Evolutionary conservation across 176 grass and related monocot species (phyloP).

Genomic region (Sorghum bicolor): Sorghum_bicolor_NCBIv3 NC_012871.2:77206501-77207000

Average conservation of each 20-base stretch:
- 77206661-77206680: constrained; percentile 42
- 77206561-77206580: constrained; percentile 52
- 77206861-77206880: constrained; percentile 90
- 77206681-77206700: constrained; percentile 18
- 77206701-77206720: constrained; percentile 23
- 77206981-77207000: constrained; percentile 74
- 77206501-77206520: constrained; percentile 85
- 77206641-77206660: constrained; percentile 6
- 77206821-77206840: constrained; percentile 40
- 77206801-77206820: constrained; percentile 93
- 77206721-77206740: constrained; percentile 21
- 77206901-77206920: not conserved
- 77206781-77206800: constrained; percentile 78
- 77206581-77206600: not conserved
- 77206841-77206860: constrained; percentile 31
- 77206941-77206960: constrained; percentile 93
- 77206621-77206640: constrained; percentile 37
- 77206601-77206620: constrained; percentile 54
- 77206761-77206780: constrained; percentile 34
- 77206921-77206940: constrained; percentile 58
- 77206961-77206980: constrained; percentile 73
- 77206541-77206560: constrained; percentile 85
- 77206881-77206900: constrained; percentile 84
- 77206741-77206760: constrained; percentile 45
- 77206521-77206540: constrained; percentile 99